Base-by-base conservation (phyloP, 768 basidiomycete species). In the Leccinum arenicola region DNA sequence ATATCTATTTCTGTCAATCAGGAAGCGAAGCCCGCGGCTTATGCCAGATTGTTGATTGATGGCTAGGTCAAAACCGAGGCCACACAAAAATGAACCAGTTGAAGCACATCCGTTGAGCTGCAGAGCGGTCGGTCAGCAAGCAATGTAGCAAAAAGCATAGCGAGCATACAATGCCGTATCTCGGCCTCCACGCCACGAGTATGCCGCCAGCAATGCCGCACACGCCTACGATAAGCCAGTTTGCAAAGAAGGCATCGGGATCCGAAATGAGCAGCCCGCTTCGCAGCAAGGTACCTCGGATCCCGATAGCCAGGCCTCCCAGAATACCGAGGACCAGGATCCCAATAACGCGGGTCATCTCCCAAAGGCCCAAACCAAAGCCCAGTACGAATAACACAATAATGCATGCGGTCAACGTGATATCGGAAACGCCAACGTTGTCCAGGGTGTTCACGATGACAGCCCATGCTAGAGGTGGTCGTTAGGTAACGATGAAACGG, bases 1-100 rank as follows among this genome's bases (percentile, higher is more conserved):
- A 27, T 80, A 77, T 10, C 75, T 65, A 63, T 89, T 89, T 48
- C 82, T 76, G 66, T 89, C 88, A 59, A 88, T 79, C 14, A 89
- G 76, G 64, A 78, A 82, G 21, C 88, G 79, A 31, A 89, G 75
- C 3, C 87, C 87, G 21, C 80, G 73, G 63, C 86, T 85, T 77
- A 87, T 79, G 6, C 87, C 88, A 6, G 73, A 70, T 65, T 89
- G 86, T 62, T 78, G 74, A 60, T 86, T 78, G 52, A 86, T 55
- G 50, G 79, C 68, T 4, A 88, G 75, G 69, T 89, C 87, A 11
- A 82, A 65, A 21, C 80, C 86, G 9, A 89, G 77, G 29, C 67
- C 78, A 14, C 76, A 73, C 25, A 89, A 70, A 68, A 89, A 88
- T 9, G 86, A 82, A 33, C 88, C 88, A 21, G 76, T 71, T 1